Evolutionary conservation across 345 rosid genomes (phyloP).

Genomic region (Eucalyptus pauciflora): DNA sequence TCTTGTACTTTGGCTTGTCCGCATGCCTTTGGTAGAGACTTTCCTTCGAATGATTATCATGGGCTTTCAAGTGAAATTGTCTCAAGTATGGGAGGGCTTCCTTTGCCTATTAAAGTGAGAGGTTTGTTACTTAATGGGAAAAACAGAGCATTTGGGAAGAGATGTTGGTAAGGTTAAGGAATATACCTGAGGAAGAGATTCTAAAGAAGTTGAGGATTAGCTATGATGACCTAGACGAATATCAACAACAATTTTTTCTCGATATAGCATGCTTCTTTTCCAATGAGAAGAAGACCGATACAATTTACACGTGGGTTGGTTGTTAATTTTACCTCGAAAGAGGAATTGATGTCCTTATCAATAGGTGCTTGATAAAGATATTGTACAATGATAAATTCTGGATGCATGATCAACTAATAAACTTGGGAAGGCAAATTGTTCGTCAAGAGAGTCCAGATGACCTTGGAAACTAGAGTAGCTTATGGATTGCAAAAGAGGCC

Average conservation of each 20-base stretch:
- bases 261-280: not conserved
- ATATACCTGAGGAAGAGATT: not conserved
- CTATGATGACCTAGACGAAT: not conserved
- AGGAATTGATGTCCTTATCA: not conserved
- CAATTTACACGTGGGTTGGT: not conserved
- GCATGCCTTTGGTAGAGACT: not conserved
- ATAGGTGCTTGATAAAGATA: not conserved
- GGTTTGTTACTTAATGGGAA: not conserved
- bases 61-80: not conserved
- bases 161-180: not conserved
- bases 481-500: not conserved
- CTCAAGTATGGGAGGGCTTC: not conserved
- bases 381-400: not conserved
- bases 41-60: rapidly evolving
- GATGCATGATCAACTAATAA: not conserved
- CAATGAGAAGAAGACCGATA: not conserved
- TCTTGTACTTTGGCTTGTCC: not conserved
- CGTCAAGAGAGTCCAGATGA: not conserved
- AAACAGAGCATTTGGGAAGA: not conserved
- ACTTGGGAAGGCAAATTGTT: not conserved
- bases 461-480: not conserved
- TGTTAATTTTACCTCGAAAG: not conserved
- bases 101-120: not conserved
- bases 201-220: not conserved
- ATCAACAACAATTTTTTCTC: not conserved